Evolutionary conservation across 2,329 filamentous ascomycete species (phyloP), one percentile per base, ranked within the genome.

Genomic region (Verticillium zaregamsianum): DNA sequence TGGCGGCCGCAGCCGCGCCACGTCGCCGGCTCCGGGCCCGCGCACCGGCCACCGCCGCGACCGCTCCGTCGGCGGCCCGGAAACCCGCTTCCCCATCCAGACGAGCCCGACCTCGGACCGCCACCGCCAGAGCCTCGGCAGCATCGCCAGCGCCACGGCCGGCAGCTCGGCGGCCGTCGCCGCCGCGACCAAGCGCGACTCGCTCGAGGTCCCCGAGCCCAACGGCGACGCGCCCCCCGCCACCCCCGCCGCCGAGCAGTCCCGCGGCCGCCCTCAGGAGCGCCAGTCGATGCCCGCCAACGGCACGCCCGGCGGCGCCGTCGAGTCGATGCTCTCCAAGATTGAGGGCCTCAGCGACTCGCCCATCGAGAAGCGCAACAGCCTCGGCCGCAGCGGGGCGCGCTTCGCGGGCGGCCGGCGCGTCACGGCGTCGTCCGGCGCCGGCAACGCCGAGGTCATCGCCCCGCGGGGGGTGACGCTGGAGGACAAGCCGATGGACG

Each of bases 71-170:
- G 84, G 86, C 64, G 86, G 86, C 5, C 84, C 88, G 32, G 88
- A 89, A 70, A 96, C 91, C 9, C 86, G 93, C 49, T 97, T 97
- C 80, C 95, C 92, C 1, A 90, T 97, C 66, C 84, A 87, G 66
- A 87, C 90, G 6, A 86, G 85, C 66, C 88, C 85, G 64, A 87
- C 80, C 56, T 78, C 81, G 61, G 85, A 81, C 69, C 77, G 80
- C 59, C 80, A 83, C 74, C 80, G 82, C 23, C 72, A 71, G 67
- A 82, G 79, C 70, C 68, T 86, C 59, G 80, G 80, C 59, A 81
- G 83, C 49, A 76, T 85, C 20, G 78, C 77, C 40, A 70, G 75
- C 59, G 71, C 77, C 58, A 70, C 52, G 14, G 31, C 25, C 52
- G 23, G 23, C 52, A 49, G 40, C 40, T 49, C 40, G 11, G 40